Evolutionary conservation across 345 rosid genomes (phyloP).

Genomic region (Syzygium jambos): DNA sequence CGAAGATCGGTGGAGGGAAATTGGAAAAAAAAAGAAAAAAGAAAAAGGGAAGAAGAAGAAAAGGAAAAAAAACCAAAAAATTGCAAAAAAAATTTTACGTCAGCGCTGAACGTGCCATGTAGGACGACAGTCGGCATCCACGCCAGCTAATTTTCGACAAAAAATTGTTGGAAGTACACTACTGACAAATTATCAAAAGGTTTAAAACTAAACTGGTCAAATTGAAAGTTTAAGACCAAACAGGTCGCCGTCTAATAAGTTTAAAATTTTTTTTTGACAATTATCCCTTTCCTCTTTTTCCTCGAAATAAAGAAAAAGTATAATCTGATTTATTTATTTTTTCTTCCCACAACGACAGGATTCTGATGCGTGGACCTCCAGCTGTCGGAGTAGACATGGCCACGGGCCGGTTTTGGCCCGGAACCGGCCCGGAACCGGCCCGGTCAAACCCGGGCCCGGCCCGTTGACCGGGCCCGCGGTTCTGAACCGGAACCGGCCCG

Average conservation of each 20-base stretch:
- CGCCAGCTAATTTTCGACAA: accelerated
- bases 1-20: too few relatives aligned
- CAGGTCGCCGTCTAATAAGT: accelerated
- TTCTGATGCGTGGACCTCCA: neutral
- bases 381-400: neutral
- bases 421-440: too few relatives aligned
- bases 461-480: too few relatives aligned
- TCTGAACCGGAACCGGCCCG: too few relatives aligned
- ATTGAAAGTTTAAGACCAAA: neutral
- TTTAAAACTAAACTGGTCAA: accelerated
- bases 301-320: neutral
- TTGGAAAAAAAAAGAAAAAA: too few relatives aligned
- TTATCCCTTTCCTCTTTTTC: neutral
- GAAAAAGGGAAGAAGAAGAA: too few relatives aligned
- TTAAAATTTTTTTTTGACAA: neutral
- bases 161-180: accelerated
- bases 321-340: neutral
- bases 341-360: neutral
- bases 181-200: neutral
- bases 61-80: neutral
- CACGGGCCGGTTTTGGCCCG: too few relatives aligned
- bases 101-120: accelerated
- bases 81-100: neutral
- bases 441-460: too few relatives aligned
- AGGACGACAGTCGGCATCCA: accelerated